Conservation (phyloP, 75 land plant species). For the Chamaecyparis obtusa region DNA sequence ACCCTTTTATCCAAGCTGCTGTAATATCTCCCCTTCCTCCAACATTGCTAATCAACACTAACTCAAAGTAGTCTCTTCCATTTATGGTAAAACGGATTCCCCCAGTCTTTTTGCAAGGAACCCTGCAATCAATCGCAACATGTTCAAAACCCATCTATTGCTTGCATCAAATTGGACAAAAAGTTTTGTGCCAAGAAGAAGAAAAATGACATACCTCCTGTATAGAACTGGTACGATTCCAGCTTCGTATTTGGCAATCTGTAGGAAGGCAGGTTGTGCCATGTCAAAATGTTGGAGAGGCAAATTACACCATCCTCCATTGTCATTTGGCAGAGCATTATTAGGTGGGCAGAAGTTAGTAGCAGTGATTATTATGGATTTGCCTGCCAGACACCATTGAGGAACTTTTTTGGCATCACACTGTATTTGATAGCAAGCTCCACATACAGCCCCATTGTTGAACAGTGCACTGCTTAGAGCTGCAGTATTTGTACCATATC, state of each 20-base stretch:
- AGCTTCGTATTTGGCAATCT: conserved; percentile 12
- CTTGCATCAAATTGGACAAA: neutral
- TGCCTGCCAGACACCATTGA: neutral
- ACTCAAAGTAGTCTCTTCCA: conserved; percentile 30
- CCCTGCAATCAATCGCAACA: conserved; percentile 11
- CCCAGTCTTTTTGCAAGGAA: conserved; percentile 26
- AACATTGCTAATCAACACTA: conserved; percentile 34
- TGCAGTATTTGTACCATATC: conserved; percentile 37
- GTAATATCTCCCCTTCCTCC: conserved; percentile 33
- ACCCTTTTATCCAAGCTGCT: conserved; percentile 21
- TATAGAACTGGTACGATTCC: conserved; percentile 7
- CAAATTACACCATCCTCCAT: conserved; percentile 14
- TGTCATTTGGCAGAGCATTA: neutral
- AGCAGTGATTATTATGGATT: conserved; percentile 14
- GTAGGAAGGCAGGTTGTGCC: conserved; percentile 8
- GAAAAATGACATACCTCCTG: neutral
- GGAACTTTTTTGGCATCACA: conserved; percentile 16
- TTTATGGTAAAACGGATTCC: conserved; percentile 33
- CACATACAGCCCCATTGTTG: conserved; percentile 32
- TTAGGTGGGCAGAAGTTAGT: conserved; percentile 23
- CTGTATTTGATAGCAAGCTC: conserved; percentile 36
- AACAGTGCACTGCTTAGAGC: conserved; percentile 39
- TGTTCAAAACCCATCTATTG: neutral
- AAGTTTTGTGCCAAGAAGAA: neutral
- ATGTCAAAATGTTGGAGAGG: conserved; percentile 17